Base-by-base conservation (phyloP, 2,329 filamentous ascomycete species). In the Ascochyta rabiei region DNA sequence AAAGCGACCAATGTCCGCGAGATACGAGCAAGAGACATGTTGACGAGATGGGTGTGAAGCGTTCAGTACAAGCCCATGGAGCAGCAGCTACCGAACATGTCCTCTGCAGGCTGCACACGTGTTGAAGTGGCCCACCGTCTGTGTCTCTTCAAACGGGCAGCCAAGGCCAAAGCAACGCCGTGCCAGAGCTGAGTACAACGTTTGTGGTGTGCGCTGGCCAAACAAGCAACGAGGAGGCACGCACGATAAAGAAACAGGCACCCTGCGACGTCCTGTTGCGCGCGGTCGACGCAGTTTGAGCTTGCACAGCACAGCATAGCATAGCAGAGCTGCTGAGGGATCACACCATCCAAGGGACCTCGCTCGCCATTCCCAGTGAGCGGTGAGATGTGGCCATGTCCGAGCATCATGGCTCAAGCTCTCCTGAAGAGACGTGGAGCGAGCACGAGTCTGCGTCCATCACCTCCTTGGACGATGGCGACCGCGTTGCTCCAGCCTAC, bases 321-420 rank as follows among this genome's bases (percentile, higher is more conserved):
- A 3, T 12, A 10, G 26, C 1, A 10, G 9, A 28, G 26, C 26
- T 28, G 7, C 10, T 28, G 8, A 28, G 26, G 6, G 35, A 55
- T 55, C 46, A 55, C 52, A 55, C 46, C 52, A 55, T 55, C 42
- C 41, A 46, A 55, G 52, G 52, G 52, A 37, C 48, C 21, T 61
- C 56, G 63, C 59, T 66, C 61, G 63, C 59, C 63, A 64, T 66
- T 56, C 49, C 4, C 24, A 21, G 48, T 26, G 53, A 54, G 59
- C 59, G 56, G 59, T 64, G 61, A 66, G 38, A 49, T 58, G 56
- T 45, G 40, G 42, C 59, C 45, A 54, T 58, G 63, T 62, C 45
- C 51, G 57, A 62, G 59, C 62, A 63, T 38, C 56, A 46, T 40
- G 34, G 52, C 52, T 55, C 52, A 37, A 55, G 52, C 41, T 55